Evolutionary conservation across 1,139 yeast species (phyloP), one percentile per base, ranked within the genome.

Genomic region (Hyphopichia wangnamkhiaoensis): DNA sequence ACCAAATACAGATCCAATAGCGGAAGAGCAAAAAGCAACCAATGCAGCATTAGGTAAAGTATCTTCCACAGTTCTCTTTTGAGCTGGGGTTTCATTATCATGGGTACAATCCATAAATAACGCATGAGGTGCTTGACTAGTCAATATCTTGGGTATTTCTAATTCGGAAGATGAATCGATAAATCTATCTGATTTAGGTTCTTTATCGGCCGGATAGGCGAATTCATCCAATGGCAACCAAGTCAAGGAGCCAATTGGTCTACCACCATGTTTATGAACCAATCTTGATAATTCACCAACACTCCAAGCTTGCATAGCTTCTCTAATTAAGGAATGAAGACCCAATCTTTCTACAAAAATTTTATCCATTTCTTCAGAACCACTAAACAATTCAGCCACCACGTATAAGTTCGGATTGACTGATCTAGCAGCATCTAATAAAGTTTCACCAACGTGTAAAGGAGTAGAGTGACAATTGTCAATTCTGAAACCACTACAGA

Each of bases 381-480:
- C 98, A 10, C 95, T 80, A 61, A 93, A 93, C 33, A 93, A 71
- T 58, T 93, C 98, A 1, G 98, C 98, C 39, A 90, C 97, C 18
- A 91, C 90, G 55, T 91, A 93, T 33, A 93, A 68, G 52, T 93
- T 80, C 4, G 96, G 95, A 47, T 93, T 84, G 18, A 83, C 84
- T 33, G 70, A 69, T 58, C 98, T 81, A 0, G 98, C 98, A 42
- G 85, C 82, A 63, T 91, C 98, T 43, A 93, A 73, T 51, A 91
- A 75, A 40, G 80, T 80, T 56, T 89, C 95, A 27, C 96, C 98
- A 31, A 93, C 98, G 61, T 89, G 96, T 33, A 93, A 59, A 12
- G 98, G 98, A 1, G 98, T 93, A 0, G 97, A 89, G 56, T 93
- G 98, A 54, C 96, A 89, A 55, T 93, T 93, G 57, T 93, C 98